Evolutionary conservation across 768 basidiomycete species (phyloP).

Genomic region (Boletus subcaerulescens): DNA sequence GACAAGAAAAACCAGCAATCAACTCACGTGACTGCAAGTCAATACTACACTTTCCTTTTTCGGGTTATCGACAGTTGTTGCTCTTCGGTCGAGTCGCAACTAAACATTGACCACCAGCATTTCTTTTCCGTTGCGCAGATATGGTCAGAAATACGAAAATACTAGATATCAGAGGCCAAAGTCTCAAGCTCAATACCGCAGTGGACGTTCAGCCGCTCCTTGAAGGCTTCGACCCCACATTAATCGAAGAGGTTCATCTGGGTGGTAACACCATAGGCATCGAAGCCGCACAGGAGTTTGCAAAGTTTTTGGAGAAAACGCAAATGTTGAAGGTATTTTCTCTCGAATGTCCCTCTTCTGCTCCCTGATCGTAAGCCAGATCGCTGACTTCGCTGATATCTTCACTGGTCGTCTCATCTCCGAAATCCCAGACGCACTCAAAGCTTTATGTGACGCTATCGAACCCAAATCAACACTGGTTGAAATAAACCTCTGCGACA

Average conservation of each 20-base stretch:
- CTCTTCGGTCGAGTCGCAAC: neutral
- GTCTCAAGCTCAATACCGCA: conserved; percentile 73
- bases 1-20: conserved; percentile 2
- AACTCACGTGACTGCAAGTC: conserved; percentile 24
- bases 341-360: neutral
- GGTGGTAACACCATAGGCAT: conserved; percentile 94
- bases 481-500: conserved; percentile 90
- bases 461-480: conserved; percentile 75
- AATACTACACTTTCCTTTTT: conserved; percentile 11
- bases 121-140: neutral
- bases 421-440: conserved; percentile 90
- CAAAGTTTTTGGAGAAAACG: conserved; percentile 70
- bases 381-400: conserved; percentile 96
- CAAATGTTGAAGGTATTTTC: conserved; percentile 59
- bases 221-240: conserved; percentile 55
- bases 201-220: conserved; percentile 77
- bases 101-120: neutral
- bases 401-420: conserved; percentile 95
- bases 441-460: conserved; percentile 85
- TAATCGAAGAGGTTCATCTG: conserved; percentile 85
- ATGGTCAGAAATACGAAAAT: conserved; percentile 21
- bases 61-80: conserved; percentile 17
- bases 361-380: conserved; percentile 41
- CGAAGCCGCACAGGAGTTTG: conserved; percentile 82
- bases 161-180: conserved; percentile 29